Conservation (phyloP, 1,284 basidiomycete genomes). For the Trichosporon sp. region DNA sequence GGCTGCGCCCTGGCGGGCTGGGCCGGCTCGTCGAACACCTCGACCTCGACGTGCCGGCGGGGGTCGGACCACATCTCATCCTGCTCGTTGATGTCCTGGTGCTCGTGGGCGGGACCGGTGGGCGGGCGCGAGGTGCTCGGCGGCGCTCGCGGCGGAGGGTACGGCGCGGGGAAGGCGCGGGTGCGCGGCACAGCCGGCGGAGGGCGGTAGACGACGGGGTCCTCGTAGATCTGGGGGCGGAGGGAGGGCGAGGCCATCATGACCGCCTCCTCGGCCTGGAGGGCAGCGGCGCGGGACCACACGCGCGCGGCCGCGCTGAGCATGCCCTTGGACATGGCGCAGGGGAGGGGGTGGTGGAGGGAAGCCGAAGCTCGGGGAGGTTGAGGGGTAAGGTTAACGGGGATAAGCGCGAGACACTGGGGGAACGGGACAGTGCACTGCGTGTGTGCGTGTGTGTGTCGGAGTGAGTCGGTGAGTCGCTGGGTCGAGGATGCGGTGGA, state of each 20-base stretch:
- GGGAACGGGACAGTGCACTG: neutral
- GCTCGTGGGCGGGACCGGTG: slow-evolving; percentile 4
- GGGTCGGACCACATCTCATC: slow-evolving; percentile 19
- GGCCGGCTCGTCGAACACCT: slow-evolving; percentile 11
- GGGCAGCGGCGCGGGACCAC: slow-evolving; percentile 46
- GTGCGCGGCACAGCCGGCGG: slow-evolving; percentile 8
- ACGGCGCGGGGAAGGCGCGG: neutral
- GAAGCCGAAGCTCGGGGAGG: neutral
- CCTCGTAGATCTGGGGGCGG: slow-evolving; percentile 21
- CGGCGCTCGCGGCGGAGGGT: slow-evolving; percentile 5
- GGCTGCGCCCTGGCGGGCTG: neutral
- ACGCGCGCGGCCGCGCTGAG: slow-evolving; percentile 44
- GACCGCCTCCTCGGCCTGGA: slow-evolving; percentile 51
- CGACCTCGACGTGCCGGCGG: slow-evolving; percentile 5
- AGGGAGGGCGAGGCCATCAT: slow-evolving; percentile 28
- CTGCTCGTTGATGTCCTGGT: slow-evolving; percentile 16
- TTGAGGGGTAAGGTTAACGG: slow-evolving; percentile 12
- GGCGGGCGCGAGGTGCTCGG: neutral
- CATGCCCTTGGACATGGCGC: slow-evolving; percentile 17
- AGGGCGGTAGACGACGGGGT: slow-evolving; percentile 13
- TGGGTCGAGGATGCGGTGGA: neutral
- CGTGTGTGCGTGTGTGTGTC: neutral
- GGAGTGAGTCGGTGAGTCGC: slow-evolving; percentile 8
- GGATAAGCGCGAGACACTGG: neutral
- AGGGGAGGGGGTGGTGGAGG: neutral